Evolutionary conservation across 2,329 filamentous ascomycete genomes (phyloP).

Genomic region (Orbilia ellipsospora): DNA sequence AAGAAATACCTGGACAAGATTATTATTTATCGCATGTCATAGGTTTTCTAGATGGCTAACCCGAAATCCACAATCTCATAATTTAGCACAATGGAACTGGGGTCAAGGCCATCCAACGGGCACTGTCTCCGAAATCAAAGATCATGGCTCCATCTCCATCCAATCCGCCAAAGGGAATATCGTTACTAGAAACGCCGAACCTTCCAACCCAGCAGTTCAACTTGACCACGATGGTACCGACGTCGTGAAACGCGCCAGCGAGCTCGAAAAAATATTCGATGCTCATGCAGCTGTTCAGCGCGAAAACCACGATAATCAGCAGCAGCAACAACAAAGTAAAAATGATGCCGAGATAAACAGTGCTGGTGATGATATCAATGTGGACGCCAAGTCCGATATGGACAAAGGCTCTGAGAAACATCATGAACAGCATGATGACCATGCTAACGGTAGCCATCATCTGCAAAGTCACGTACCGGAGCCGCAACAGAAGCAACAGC

Average conservation of each 20-base stretch:
- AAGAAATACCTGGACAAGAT: too few species aligned
- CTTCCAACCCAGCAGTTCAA: conserved; percentile 71
- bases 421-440: background rate
- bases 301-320: background rate
- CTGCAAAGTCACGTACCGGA: background rate
- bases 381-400: too few species aligned
- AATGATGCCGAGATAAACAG: background rate
- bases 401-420: background rate
- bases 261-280: conserved; percentile 63
- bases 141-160: conserved; percentile 71
- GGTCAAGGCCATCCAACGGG: conserved; percentile 69
- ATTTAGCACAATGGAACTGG: conserved; percentile 73
- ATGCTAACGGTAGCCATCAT: background rate
- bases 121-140: conserved; percentile 69
- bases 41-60: too few species aligned
- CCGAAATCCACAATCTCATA: too few species aligned
- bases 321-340: background rate
- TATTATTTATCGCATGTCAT: too few species aligned
- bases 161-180: conserved; percentile 72
- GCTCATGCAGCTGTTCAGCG: background rate
- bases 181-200: conserved; percentile 72
- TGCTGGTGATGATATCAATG: too few species aligned
- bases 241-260: conserved; percentile 67
- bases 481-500: conserved; percentile 27
- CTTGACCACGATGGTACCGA: conserved; percentile 72